phyloP scores from a whole-genome alignment of 2,329 filamentous ascomycete species.

The Daldinia sp. region DNA sequence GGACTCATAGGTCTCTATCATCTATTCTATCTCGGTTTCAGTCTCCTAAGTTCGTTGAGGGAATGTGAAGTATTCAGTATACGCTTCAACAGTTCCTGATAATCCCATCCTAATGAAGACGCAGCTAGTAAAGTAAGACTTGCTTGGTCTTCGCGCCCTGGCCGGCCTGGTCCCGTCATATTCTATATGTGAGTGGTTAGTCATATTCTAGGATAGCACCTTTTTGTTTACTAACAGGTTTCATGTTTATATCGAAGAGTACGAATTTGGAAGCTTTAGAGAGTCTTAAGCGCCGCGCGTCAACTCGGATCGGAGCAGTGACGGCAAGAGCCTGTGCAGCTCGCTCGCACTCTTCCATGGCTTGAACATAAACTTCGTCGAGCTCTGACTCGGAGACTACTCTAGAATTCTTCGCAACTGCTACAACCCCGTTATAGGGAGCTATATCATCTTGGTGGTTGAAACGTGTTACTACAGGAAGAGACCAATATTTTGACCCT shows the following conservation, averaged over 20 bases:
- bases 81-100: slow-evolving; percentile 9
- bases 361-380: slow-evolving; percentile 51
- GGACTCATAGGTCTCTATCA: not conserved
- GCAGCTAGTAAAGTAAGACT: slow-evolving; percentile 61
- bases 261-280: slow-evolving; percentile 54
- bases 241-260: slow-evolving; percentile 65
- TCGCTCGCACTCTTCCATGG: slow-evolving; percentile 55
- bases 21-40: slow-evolving; percentile 44
- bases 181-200: slow-evolving; percentile 33
- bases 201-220: not conserved
- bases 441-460: slow-evolving; percentile 62
- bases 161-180: slow-evolving; percentile 57
- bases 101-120: slow-evolving; percentile 56
- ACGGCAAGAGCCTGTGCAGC: slow-evolving; percentile 56
- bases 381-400: slow-evolving; percentile 52
- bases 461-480: slow-evolving; percentile 61
- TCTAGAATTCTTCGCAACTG: slow-evolving; percentile 61
- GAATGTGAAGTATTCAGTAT: slow-evolving; percentile 14
- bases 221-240: slow-evolving; percentile 56
- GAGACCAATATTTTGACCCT: slow-evolving; percentile 55
- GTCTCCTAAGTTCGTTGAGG: not conserved
- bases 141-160: slow-evolving; percentile 61
- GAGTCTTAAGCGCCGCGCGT: slow-evolving; percentile 56
- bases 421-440: slow-evolving; percentile 62
- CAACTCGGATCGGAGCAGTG: slow-evolving; percentile 61